Evolutionary conservation across 2,329 filamentous ascomycete species (phyloP), one percentile per base, ranked within the genome.

Genomic region (Annulohypoxylon truncatum): DNA sequence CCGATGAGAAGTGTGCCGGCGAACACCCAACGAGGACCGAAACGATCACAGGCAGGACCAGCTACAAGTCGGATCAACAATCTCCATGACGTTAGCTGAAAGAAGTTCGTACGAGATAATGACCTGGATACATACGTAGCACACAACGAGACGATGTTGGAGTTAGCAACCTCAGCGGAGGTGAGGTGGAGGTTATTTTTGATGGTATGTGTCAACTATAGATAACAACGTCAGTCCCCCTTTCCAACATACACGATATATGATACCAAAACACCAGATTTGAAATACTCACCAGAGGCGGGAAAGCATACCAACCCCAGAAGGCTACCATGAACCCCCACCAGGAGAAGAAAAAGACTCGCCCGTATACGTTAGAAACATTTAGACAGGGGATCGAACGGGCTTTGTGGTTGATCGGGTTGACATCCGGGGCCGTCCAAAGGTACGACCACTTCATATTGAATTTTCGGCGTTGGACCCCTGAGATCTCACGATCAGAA

Each of bases 301-400:
- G 92, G 79, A 97, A 97, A 1, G 94, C 92, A 82, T 96, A 97
- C 92, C 92, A 97, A 9, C 92, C 94, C 85, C 93, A 92, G 80
- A 97, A 97, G 6, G 89, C 90, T 62, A 92, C 86, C 82, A 92
- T 77, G 40, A 77, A 77, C 1, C 74, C 75, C 62, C 74, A 77
- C 76, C 89, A 91, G 0, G 75, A 74, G 81, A 97, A 97, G 83
- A 94, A 93, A 79, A 96, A 97, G 0, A 96, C 93, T 5, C 93
- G 87, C 35, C 93, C 94, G 82, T 97, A 94, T 72, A 89, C 82
- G 77, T 96, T 86, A 73, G 94, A 76, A 0, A 90, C 87, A 77
- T 97, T 97, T 67, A 97, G 81, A 20, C 92, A 77, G 0, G 94
- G 94, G 48, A 97, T 87, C 0, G 92, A 92, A 65, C 86, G 88